Conservation (phyloP, 1,284 basidiomycete species). For the Heimioporus punctisporus region DNA sequence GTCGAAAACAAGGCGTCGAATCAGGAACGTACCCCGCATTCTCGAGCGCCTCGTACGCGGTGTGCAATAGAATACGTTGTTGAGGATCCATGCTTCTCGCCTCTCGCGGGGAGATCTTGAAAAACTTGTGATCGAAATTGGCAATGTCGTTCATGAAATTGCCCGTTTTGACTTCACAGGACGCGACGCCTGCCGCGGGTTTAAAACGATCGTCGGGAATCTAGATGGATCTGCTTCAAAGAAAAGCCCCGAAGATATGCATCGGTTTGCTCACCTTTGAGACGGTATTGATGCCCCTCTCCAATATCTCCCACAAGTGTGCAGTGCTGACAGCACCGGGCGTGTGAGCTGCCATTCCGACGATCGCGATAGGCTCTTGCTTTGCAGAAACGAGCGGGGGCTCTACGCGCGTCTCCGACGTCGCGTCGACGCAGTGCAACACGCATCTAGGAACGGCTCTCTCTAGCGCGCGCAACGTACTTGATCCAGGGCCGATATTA, state of each 20-base stretch:
- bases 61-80: constrained; percentile 66
- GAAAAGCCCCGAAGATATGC: no score
- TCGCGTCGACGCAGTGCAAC: constrained; percentile 33
- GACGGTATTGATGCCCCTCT: constrained; percentile 58
- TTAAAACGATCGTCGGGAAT: constrained; percentile 63
- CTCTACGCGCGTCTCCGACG: constrained; percentile 13
- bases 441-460: constrained; percentile 31
- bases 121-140: constrained; percentile 70
- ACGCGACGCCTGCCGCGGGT: constrained; percentile 18
- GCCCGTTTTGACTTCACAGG: constrained; percentile 46
- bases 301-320: constrained; percentile 61
- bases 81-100: constrained; percentile 77
- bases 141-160: constrained; percentile 63
- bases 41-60: constrained; percentile 69
- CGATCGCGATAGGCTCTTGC: constrained; percentile 64
- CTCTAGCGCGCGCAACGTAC: constrained; percentile 44
- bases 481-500: constrained; percentile 58
- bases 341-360: constrained; percentile 70
- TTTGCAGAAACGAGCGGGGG: constrained; percentile 10
- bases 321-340: constrained; percentile 53
- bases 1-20: constrained; percentile 49
- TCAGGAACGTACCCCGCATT: constrained; percentile 68
- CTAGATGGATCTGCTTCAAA: constrained; percentile 34
- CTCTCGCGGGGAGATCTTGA: constrained; percentile 72
- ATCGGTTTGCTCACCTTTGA: constrained; percentile 46